Evolutionary conservation across 352 stramenopile genomes (phyloP), one percentile per base, ranked within the genome.

Genomic region (Labyrinthula sp.): DNA sequence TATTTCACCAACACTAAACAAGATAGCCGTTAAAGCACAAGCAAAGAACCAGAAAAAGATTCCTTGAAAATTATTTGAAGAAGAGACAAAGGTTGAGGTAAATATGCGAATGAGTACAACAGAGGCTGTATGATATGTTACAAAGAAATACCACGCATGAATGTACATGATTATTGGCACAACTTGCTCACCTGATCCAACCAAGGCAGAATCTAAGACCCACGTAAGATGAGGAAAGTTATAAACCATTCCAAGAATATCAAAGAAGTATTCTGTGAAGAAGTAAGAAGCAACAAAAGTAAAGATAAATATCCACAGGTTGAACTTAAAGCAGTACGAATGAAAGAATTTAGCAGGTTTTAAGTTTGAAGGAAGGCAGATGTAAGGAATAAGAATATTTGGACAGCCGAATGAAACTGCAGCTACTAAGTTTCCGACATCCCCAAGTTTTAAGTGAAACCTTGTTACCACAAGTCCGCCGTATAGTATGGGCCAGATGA

Each of bases 241-340:
- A 45, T 89, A 89, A 43, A 60, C 54, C 1, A 77, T 77, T 24
- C 70, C 61, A 2, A 89, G 57, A 0, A 89, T 71, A 6, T 62
- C 70, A 55, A 87, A 88, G 52, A 89, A 89, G 63, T 88, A 82
- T 39, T 83, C 72, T 1, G 67, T 77, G 33, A 65, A 74, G 27
- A 64, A 88, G 58, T 88, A 88, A 46, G 87, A 88, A 3, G 75
- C 77, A 40, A 87, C 81, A 58, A 83, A 88, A 23, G 62, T 68
- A 58, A 85, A 87, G 14, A 79, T 67, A 0, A 58, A 54, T 10
- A 89, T 63, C 66, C 77, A 88, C 10, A 87, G 15, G 45, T 73
- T 79, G 9, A 68, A 70, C 49, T 81, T 82, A 48, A 75, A 65
- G 8, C 61, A 68, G 48, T 82, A 83, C 24, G 69, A 49, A 58